Base-by-base conservation (phyloP, 2,329 filamentous ascomycete species). In the Macroventuria anomochaeta region DNA sequence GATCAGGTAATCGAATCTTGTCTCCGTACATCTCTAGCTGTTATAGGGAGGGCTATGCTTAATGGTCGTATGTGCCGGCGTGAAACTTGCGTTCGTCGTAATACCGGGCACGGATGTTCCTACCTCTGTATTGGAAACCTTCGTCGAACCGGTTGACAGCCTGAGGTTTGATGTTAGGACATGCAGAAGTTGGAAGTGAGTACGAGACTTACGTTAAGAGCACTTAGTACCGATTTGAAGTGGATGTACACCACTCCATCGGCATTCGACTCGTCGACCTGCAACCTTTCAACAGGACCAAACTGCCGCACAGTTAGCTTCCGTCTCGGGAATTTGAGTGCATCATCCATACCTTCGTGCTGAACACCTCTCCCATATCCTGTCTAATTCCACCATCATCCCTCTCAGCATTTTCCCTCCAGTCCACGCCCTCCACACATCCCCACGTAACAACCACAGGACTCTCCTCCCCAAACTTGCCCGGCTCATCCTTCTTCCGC, bases 281-380 rank as follows among this genome's bases (percentile, higher is more conserved):
- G 88, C 15, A 96, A 80, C 62, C 91, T 82, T 74, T 96, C 90
- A 5, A 96, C 89, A 37, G 86, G 84, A 13, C 93, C 92, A 71
- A 96, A 96, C 86, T 91, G 61, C 5, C 23, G 51, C 5, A 46
- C 55, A 15, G 36, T 64, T 57, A 69, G 57, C 42, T 2, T 33
- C 7, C 2, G 34, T 1, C 15, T 8, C n/a, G n/a, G n/a, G n/a
- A n/a, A n/a, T n/a, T n/a, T n/a, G n/a, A n/a, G n/a, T n/a, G n/a
- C n/a, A n/a, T n/a, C n/a, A n/a, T 10, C 18, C 70, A 61, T 69
- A 88, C 85, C 81, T 93, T 92, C 61, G 91, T 86, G 42, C 87
- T 88, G 74, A 96, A 97, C 71, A 96, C 91, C 68, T 97, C 91
- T 6, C 95, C 95, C 74, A 99, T 97, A 73, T 97, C 93, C 77